These are phyloP conservation scores for Debaryomyces nepalensis DNA, from an alignment of 1,139 yeast species.

Conservation along the genomic window DNA sequence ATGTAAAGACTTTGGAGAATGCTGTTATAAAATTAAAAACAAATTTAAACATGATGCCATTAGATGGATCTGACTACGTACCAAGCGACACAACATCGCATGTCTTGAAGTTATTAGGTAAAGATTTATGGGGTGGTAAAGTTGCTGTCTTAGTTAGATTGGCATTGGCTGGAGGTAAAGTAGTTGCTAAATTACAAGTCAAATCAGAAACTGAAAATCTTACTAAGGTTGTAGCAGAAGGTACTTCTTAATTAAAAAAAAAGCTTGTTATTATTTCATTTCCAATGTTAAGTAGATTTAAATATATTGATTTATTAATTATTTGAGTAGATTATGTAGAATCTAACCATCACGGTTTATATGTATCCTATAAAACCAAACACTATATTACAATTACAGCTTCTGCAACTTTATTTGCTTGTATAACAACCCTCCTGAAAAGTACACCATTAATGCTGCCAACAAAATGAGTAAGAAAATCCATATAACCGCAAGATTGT, in stretches of 20 bases:
- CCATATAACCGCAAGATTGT: slow-evolving; percentile 62
- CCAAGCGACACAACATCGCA: slow-evolving; percentile 67
- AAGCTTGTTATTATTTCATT: slow-evolving; percentile 8
- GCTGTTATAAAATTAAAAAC: slow-evolving; percentile 54
- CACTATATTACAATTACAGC: slow-evolving; percentile 5
- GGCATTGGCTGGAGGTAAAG: slow-evolving; percentile 69
- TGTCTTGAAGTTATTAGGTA: slow-evolving; percentile 80
- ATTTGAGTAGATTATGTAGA: slow-evolving; percentile 1
- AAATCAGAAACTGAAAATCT: slow-evolving; percentile 64
- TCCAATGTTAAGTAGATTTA: slow-evolving; percentile 11
- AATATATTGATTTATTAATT: slow-evolving; percentile 10
- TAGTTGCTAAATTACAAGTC: slow-evolving; percentile 77
- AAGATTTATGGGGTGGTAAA: slow-evolving; percentile 72
- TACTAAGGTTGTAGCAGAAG: slow-evolving; percentile 51
- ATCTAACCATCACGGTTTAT: background rate
- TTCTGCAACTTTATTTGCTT: slow-evolving; percentile 24
- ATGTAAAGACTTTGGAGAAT: slow-evolving; percentile 38
- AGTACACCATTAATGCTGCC: slow-evolving; percentile 58
- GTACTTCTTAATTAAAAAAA: slow-evolving; percentile 26
- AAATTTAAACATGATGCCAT: slow-evolving; percentile 75
- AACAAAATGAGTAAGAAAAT: slow-evolving; percentile 57
- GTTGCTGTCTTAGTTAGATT: slow-evolving; percentile 73
- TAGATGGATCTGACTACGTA: slow-evolving; percentile 77
- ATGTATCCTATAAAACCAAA: background rate
- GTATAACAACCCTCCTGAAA: slow-evolving; percentile 59